Conservation (phyloP, 2,329 filamentous ascomycete species). For the Nemania diffusa region DNA sequence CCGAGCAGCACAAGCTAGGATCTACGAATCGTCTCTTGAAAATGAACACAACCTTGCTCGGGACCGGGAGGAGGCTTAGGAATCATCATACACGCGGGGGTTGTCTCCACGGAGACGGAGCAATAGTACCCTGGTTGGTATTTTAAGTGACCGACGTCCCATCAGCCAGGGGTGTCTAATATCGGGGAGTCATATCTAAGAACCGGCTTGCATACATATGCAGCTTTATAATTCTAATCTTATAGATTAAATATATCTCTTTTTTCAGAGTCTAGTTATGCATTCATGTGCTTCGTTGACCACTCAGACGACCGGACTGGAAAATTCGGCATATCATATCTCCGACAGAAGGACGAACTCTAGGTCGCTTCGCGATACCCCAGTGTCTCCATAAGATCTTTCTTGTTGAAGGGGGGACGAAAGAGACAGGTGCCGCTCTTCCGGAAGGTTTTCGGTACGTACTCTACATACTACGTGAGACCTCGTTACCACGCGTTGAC, state of each 20-base stretch:
- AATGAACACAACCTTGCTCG: constrained; percentile 4
- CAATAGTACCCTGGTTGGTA: not conserved
- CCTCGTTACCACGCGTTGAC: constrained; percentile 17
- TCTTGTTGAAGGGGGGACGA: not conserved
- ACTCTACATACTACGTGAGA: not conserved
- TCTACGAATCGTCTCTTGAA: not conserved
- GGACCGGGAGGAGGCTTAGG: not conserved
- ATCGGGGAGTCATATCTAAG: not conserved
- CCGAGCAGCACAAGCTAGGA: constrained; percentile 13
- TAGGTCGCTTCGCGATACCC: not conserved
- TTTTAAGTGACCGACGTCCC: not conserved
- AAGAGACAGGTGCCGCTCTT: constrained; percentile 6
- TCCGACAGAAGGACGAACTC: not conserved
- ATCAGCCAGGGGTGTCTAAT: not conserved
- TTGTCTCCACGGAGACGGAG: not conserved
- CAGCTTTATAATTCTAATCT: not conserved
- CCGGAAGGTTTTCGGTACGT: constrained; percentile 7
- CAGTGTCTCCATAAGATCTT: constrained; percentile 4
- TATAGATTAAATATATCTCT: not conserved
- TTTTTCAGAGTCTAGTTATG: not conserved
- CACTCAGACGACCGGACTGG: not conserved
- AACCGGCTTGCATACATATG: not conserved
- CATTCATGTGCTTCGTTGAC: not conserved
- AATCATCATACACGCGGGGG: not conserved
- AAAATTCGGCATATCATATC: not conserved